phyloP scores from a whole-genome alignment of 2,329 filamentous ascomycete genomes.

The Pseudogymnoascus verrucosus region DNA sequence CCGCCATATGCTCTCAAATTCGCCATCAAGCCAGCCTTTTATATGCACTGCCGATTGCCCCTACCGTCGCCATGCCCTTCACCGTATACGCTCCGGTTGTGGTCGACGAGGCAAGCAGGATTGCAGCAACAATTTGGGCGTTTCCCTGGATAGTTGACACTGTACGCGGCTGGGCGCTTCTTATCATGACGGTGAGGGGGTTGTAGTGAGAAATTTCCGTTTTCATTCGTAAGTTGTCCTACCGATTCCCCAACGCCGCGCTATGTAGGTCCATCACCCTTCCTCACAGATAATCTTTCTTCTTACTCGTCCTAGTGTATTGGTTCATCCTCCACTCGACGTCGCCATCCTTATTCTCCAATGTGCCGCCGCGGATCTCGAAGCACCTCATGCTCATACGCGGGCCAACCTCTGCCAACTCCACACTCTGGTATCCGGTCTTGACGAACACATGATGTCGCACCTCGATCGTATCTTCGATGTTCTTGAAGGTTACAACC shows the following conservation, averaged over 20 bases:
- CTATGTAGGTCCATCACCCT: slow-evolving; percentile 23
- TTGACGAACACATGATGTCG: slow-evolving; percentile 90
- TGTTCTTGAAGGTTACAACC: slow-evolving; percentile 90
- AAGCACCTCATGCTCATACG: slow-evolving; percentile 97
- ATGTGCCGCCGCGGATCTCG: slow-evolving; percentile 81
- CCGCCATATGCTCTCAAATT: background rate
- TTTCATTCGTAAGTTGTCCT: slow-evolving; percentile 13
- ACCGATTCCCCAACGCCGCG: slow-evolving; percentile 24
- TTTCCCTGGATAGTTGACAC: slow-evolving; percentile 13
- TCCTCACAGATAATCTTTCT: slow-evolving; percentile 84
- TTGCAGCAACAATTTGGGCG: slow-evolving; percentile 14
- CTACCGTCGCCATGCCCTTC: background rate
- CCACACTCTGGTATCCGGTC: slow-evolving; percentile 82
- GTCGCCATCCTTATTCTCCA: slow-evolving; percentile 92
- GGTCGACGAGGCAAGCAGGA: slow-evolving; percentile 14
- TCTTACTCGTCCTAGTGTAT: slow-evolving; percentile 85
- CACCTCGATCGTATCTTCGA: slow-evolving; percentile 89
- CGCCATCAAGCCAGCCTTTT: background rate
- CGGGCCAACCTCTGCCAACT: slow-evolving; percentile 82
- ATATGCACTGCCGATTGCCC: background rate
- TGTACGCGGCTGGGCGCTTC: slow-evolving; percentile 12
- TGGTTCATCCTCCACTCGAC: slow-evolving; percentile 95
- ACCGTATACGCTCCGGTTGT: background rate
- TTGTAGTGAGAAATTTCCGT: slow-evolving; percentile 9
- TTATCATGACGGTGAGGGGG: slow-evolving; percentile 10